Evolutionary conservation across 164 flowering plant genomes (phyloP), one percentile per base, ranked within the genome.

Genomic region (Dillenia turbinata): DNA sequence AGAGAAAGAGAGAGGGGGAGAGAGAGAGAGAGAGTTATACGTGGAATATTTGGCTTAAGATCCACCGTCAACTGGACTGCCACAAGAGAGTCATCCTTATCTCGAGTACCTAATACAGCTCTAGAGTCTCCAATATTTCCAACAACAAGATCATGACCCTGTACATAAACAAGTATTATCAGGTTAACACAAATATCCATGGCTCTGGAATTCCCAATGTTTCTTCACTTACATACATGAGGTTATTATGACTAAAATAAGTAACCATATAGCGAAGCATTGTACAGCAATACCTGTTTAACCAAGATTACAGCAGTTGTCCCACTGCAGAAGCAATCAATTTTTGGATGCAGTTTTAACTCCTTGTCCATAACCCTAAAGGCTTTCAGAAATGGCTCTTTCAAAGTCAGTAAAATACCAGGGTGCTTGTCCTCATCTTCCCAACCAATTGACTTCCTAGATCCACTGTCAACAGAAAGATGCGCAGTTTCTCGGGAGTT

Each of bases 41-140:
- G 70, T 54, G 91, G 88, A 51, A 83, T 56, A 70, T 79, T 78
- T 7, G 91, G 91, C 72, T 82, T 86, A 60, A 82, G 79, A 57
- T 82, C 88, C 9, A 80, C 62, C 9, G 84, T 80, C 9, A 84
- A 83, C 71, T 84, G 88, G 59, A 82, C 59, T 0, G 92, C 61
- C 10, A 75, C 69, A 65, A 86, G 61, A 54, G 47, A 62, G 49
- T 82, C 87, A 64, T 78, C 77, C n/a, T 73, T 81, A 9, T 73
- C 62, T 51, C 69, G 65, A 6, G 86, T 76, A 22, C 80, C 88
- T 56, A 86, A 60, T 2, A 86, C 88, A 16, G 84, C 92, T 52
- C 88, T 77, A 14, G 88, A 86, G 60, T 86, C 92, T 2, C 88
- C 92, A 51, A 79, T 76, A 48, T 86, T 86, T 62, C 88, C 87